Evolutionary conservation across 1,284 basidiomycete genomes (phyloP).

Genomic region (Hemileia vastatrix): DNA sequence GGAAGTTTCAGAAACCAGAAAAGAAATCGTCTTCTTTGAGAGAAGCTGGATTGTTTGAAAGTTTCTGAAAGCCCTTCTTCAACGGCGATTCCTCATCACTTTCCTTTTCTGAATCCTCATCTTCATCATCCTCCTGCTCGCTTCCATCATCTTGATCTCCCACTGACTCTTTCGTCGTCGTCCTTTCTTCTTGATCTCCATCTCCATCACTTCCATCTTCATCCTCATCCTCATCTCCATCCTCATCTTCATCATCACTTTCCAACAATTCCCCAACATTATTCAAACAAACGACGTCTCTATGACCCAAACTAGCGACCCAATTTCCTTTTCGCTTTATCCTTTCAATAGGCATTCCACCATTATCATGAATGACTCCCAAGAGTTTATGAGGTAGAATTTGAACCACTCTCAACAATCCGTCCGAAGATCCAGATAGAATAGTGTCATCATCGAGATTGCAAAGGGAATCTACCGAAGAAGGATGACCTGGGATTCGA

Average conservation of each 20-base stretch:
- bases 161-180: constrained; percentile 30
- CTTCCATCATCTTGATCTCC: constrained; percentile 42
- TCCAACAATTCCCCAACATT: constrained; percentile 61
- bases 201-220: constrained; percentile 23
- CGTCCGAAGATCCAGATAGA: constrained; percentile 86
- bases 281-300: constrained; percentile 73
- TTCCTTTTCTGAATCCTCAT: constrained; percentile 26
- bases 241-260: constrained; percentile 33
- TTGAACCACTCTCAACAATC: constrained; percentile 77
- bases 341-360: constrained; percentile 71
- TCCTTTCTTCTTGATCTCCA: constrained; percentile 3
- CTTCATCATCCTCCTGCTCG: constrained; percentile 43
- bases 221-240: constrained; percentile 21
- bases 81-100: constrained; percentile 12
- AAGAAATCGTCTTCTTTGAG: too few species aligned
- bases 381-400: constrained; percentile 80
- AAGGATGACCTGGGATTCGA: constrained; percentile 70
- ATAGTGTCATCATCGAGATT: constrained; percentile 58
- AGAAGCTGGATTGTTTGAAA: too few species aligned
- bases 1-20: too few species aligned
- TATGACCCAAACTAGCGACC: constrained; percentile 89
- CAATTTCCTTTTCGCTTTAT: constrained; percentile 62
- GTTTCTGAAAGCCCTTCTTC: constrained; percentile 14
- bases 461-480: constrained; percentile 56
- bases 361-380: constrained; percentile 81